Conservation (phyloP, 306 rosid genomes). For the Pueraria montana region DNA sequence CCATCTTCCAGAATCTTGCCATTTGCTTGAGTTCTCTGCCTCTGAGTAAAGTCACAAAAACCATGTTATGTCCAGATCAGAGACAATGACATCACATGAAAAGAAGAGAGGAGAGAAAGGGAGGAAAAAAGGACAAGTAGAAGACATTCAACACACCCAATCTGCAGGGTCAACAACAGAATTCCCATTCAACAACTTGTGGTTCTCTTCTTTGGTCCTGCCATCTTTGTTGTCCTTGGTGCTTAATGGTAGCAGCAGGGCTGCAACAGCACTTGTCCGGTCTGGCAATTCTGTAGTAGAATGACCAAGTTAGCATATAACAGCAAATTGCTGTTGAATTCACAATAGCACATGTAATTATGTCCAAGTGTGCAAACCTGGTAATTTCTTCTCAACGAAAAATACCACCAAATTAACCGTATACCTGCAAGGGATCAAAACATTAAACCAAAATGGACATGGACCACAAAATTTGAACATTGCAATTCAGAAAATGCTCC, state of each 20-base stretch:
- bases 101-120: neutral
- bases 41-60: slow-evolving; percentile 62
- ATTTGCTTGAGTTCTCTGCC: slow-evolving; percentile 90
- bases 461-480: slow-evolving; percentile 18
- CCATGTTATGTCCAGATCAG: slow-evolving; percentile 47
- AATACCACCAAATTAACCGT: slow-evolving; percentile 96
- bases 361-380: slow-evolving; percentile 64
- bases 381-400: slow-evolving; percentile 86
- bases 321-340: slow-evolving; percentile 18
- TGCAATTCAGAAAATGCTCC: slow-evolving; percentile 25
- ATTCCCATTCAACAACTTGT: slow-evolving; percentile 88
- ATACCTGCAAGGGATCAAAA: slow-evolving; percentile 70
- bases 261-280: slow-evolving; percentile 66
- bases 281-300: slow-evolving; percentile 81
- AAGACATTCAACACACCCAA: slow-evolving; percentile 63
- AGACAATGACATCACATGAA: slow-evolving; percentile 47
- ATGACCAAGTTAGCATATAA: slow-evolving; percentile 50
- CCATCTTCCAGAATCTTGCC: slow-evolving; percentile 89
- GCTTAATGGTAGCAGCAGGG: slow-evolving; percentile 74
- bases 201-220: slow-evolving; percentile 85
- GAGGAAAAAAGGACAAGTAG: slow-evolving; percentile 16
- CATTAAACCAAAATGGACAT: slow-evolving; percentile 23
- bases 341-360: slow-evolving; percentile 34
- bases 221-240: slow-evolving; percentile 84
- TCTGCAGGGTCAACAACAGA: slow-evolving; percentile 78